Base-by-base conservation (phyloP, 139 green algal genomes). In the Klebsormidium nitens region DNA sequence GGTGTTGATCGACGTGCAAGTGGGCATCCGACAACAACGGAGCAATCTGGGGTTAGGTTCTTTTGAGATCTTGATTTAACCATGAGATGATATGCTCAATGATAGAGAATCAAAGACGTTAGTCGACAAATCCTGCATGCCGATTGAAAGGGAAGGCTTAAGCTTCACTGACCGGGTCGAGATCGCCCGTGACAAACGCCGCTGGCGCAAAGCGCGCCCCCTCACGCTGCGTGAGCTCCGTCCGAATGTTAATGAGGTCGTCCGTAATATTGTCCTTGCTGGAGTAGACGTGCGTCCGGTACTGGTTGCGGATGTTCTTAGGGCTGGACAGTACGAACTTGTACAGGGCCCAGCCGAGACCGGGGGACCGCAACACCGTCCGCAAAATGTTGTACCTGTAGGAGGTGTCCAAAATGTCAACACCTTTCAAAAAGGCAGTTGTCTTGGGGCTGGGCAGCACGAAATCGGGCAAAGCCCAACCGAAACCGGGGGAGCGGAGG, bases 261-360 rank as follows among this genome's bases (percentile, higher is more conserved):
- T 29, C 29, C 1, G 66, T 74, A 19, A 74, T 49, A 56, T 74
- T 74, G 32, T 66, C 50, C 4, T 34, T n/a, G 36, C 32, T 29
- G 17, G 49, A 14, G 49, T 74, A 74, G 8, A 74, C 66, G 58
- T 74, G 66, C 31, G 49, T 69, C 23, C 47, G 32, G 66, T 74
- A 74, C 66, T 74, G 66, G 34, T 39, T 70, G 8, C 50, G 49
- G 49, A 74, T 66, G 66, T 74, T 74, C 17, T 40, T 37, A 14
- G 50, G 52, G 0, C 29, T 69, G 4, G 66, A 35, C 23, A 74
- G 48, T 0, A 6, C 39, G 32, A 57, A 74, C 31, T 56, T 23
- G 49, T 74, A 74, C 19, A 74, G 50, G 11, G 66, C 66, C 66
- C 66, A 74, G 28, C 66, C 66, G 11, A 74, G 36, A 32, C 47